These are phyloP conservation scores for Galeopsis tetrahit DNA, from an alignment of 257 asterid species.

Conservation along the genomic window DNA sequence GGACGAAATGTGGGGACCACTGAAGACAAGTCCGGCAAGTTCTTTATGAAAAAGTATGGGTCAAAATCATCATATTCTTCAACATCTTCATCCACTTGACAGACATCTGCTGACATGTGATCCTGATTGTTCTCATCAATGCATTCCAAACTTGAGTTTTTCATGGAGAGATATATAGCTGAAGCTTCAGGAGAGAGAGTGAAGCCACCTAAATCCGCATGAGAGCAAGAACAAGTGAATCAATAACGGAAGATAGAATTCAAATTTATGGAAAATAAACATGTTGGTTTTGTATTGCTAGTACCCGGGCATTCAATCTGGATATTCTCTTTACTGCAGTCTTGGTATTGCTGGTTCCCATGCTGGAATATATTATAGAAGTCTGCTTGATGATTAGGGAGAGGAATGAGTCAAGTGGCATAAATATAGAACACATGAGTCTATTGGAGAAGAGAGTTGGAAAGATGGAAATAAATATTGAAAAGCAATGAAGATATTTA, in stretches of 20 bases:
- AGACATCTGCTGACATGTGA: slow-evolving; percentile 60
- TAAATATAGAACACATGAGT: slow-evolving; percentile 1
- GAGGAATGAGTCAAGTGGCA: slow-evolving; percentile 20
- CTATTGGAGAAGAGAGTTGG: slow-evolving; percentile 1
- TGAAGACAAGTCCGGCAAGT: slow-evolving; percentile 77
- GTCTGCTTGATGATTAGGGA: slow-evolving; percentile 47
- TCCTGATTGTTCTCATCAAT: slow-evolving; percentile 78
- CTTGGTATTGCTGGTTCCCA: slow-evolving; percentile 58
- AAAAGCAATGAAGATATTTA: neutral
- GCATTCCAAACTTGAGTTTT: slow-evolving; percentile 77
- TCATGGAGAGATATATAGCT: slow-evolving; percentile 68
- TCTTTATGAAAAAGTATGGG: slow-evolving; percentile 88
- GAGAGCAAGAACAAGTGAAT: slow-evolving; percentile 28
- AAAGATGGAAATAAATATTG: slow-evolving; percentile 26
- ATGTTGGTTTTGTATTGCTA: slow-evolving; percentile 15
- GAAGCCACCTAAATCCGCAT: slow-evolving; percentile 55
- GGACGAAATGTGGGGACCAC: slow-evolving; percentile 91
- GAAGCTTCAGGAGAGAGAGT: slow-evolving; percentile 68
- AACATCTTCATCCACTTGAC: slow-evolving; percentile 66
- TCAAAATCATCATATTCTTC: slow-evolving; percentile 94
- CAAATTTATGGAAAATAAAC: slow-evolving; percentile 21
- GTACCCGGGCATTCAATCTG: slow-evolving; percentile 61
- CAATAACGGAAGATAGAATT: slow-evolving; percentile 24
- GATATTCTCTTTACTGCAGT: slow-evolving; percentile 53
- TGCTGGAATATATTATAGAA: slow-evolving; percentile 60